Base-by-base conservation (phyloP, 805 yeast species). In the Kodamaea fukazawae region DNA sequence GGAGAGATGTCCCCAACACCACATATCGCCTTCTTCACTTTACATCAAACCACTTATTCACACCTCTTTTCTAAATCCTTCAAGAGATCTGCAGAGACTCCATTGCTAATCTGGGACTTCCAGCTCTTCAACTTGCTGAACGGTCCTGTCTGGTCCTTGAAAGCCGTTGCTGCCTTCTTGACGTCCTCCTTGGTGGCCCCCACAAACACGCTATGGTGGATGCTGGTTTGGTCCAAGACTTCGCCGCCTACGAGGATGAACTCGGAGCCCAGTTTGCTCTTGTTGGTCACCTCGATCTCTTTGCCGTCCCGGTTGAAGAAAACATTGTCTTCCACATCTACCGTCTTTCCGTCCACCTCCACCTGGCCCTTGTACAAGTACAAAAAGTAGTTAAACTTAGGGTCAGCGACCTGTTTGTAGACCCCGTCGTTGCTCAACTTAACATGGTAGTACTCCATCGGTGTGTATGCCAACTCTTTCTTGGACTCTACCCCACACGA, bases 141-240 rank as follows among this genome's bases (percentile, higher is more conserved):
- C 15, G 12, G 29, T 7, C 38, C 42, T 14, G 18, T 28, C 23
- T 14, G 14, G 4, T 8, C 25, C 14, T 39, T 25, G 16, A 32
- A 39, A 5, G 28, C 31, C 10, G 14, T 9, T 11, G 12, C n/a
- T 4, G 26, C 25, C 2, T 10, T 18, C 18, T 11, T n/a, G 4
- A 39, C n/a, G n/a, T 39, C 42, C 4, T 22, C 38, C 14, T 39
- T 11, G 14, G 42, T 39, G n/a, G 33, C 42, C 4, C 86, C 91
- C 13, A 89, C 96, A 56, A 89, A 90, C 10, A 96, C 96, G 12
- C 96, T 96, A 57, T 88, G 83, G 57, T 89, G 96, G 23, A 86
- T 84, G 40, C 84, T 71, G 12, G 79, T 76, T 65, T 88, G 96
- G 50, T 86, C 75, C 41, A 86, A 65, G 14, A 76, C 74, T 57